Percentiles rank a stretch among this genome's conserved stretches.
phyloP scores from a whole-genome alignment of 2,329 filamentous ascomycete species.

The Herpotrichia juniperi region DNA sequence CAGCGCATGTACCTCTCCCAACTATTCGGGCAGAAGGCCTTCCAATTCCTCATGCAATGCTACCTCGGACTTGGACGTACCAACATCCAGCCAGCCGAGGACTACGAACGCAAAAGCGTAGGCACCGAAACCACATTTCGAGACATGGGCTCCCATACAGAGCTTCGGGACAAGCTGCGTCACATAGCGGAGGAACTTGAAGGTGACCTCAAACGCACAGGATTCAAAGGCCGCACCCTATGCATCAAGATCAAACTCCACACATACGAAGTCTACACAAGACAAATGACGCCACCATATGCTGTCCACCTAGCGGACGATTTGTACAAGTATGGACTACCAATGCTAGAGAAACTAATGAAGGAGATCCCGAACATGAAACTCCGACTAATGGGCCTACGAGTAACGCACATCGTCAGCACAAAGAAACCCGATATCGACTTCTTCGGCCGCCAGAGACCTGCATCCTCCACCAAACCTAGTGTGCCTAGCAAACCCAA shows the following conservation, averaged over 20 bases:
- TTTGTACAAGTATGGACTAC: conserved; percentile 78
- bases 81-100: conserved; percentile 81
- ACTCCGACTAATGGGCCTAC: conserved; percentile 83
- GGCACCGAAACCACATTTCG: conserved; percentile 92
- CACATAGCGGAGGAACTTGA: conserved; percentile 84
- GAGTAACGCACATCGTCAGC: conserved; percentile 85
- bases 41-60: conserved; percentile 81
- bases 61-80: conserved; percentile 88
- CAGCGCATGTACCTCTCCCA: conserved; percentile 75
- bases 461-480: conserved; percentile 18
- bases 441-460: conserved; percentile 71
- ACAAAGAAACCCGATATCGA: conserved; percentile 80
- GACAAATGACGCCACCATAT: conserved; percentile 77
- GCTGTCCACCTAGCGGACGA: conserved; percentile 78
- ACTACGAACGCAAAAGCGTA: conserved; percentile 90
- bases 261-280: conserved; percentile 88
- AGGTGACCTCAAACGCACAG: conserved; percentile 77
- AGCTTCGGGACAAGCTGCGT: conserved; percentile 78
- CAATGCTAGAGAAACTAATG: conserved; percentile 83
- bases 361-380: conserved; percentile 81
- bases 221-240: conserved; percentile 88
- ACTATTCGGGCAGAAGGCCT: conserved; percentile 91
- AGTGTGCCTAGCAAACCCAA: conserved; percentile 21
- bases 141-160: conserved; percentile 72
- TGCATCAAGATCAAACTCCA: conserved; percentile 93